Percentiles rank a stretch among this genome's conserved stretches.
Evolutionary conservation across 352 stramenopile species (phyloP).

Genomic region (Elongisporangium anandrum): DNA sequence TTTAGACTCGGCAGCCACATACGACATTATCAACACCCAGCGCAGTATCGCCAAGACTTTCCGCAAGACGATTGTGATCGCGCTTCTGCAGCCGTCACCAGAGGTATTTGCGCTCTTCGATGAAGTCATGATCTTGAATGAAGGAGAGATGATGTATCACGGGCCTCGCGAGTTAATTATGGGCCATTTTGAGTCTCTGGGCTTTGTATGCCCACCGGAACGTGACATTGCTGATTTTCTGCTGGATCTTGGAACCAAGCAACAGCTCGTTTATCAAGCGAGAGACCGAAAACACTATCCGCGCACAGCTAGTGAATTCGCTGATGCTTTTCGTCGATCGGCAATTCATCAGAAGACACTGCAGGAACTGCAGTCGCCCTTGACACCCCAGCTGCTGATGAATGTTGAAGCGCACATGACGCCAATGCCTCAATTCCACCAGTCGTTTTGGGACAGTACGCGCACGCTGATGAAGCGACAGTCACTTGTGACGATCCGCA

Average conservation of each 20-base stretch:
- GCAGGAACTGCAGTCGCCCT: slow-evolving; percentile 16
- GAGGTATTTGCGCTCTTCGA: slow-evolving; percentile 60
- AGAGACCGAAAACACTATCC: slow-evolving; percentile 6
- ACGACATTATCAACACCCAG: slow-evolving; percentile 82
- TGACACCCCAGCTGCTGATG: slow-evolving; percentile 10
- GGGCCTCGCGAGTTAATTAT: slow-evolving; percentile 24
- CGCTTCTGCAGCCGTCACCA: slow-evolving; percentile 46
- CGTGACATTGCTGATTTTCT: slow-evolving; percentile 92
- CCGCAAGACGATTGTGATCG: slow-evolving; percentile 47
- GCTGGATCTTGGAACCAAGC: slow-evolving; percentile 39
- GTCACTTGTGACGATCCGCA: slow-evolving; percentile 44
- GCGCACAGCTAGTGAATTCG: slow-evolving; percentile 28
- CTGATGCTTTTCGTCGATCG: slow-evolving; percentile 30
- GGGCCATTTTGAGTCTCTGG: slow-evolving; percentile 63
- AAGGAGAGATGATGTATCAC: slow-evolving; percentile 60
- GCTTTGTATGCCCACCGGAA: slow-evolving; percentile 31
- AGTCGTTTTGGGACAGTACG: slow-evolving; percentile 31
- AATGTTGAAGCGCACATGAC: slow-evolving; percentile 19
- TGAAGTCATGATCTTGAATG: slow-evolving; percentile 50
- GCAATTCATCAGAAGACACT: slow-evolving; percentile 28
- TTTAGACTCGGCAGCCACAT: slow-evolving; percentile 85
- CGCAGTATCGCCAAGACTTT: slow-evolving; percentile 30
- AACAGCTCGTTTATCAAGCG: slow-evolving; percentile 22
- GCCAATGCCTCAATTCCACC: slow-evolving; percentile 35
- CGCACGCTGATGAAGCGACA: slow-evolving; percentile 35